A percentile compares a stretch with the other conserved stretches of the same genome.
These are phyloP conservation scores for Eucalyptus pumila DNA, from an alignment of 345 rosid species.

Conservation along the genomic window DNA sequence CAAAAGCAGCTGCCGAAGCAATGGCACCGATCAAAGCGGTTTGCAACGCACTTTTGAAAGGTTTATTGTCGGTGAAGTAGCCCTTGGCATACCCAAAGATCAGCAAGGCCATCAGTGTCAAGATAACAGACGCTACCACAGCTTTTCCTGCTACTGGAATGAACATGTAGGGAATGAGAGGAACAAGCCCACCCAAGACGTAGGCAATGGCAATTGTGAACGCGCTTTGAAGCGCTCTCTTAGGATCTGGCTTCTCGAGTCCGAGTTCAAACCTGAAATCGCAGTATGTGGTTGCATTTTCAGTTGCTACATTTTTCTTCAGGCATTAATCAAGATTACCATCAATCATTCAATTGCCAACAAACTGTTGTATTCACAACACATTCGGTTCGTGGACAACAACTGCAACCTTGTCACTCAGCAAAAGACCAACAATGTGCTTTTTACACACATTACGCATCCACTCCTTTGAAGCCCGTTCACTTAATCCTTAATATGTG, in stretches of 20 bases:
- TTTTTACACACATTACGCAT: background rate
- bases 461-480: background rate
- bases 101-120: conserved; percentile 62
- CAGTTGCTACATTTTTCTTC: background rate
- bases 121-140: conserved; percentile 48
- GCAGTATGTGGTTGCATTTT: background rate
- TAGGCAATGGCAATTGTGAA: conserved; percentile 61
- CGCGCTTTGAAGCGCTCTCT: conserved; percentile 75
- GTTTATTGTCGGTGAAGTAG: conserved; percentile 55
- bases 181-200: conserved; percentile 69
- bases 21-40: conserved; percentile 79
- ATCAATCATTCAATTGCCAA: background rate
- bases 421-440: background rate
- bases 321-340: background rate
- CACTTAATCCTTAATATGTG: background rate
- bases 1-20: conserved; percentile 85
- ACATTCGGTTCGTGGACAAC: background rate
- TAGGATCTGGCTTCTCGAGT: conserved; percentile 85
- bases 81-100: conserved; percentile 84
- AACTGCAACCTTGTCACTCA: background rate
- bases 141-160: conserved; percentile 62
- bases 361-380: background rate
- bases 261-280: conserved; percentile 79
- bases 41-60: conserved; percentile 59
- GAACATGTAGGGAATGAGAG: conserved; percentile 71